A percentile compares a stretch with the other conserved stretches of the same genome.
Evolutionary conservation across 208 protist species (phyloP).

Genomic region (Trypanosomatidae sp.): DNA sequence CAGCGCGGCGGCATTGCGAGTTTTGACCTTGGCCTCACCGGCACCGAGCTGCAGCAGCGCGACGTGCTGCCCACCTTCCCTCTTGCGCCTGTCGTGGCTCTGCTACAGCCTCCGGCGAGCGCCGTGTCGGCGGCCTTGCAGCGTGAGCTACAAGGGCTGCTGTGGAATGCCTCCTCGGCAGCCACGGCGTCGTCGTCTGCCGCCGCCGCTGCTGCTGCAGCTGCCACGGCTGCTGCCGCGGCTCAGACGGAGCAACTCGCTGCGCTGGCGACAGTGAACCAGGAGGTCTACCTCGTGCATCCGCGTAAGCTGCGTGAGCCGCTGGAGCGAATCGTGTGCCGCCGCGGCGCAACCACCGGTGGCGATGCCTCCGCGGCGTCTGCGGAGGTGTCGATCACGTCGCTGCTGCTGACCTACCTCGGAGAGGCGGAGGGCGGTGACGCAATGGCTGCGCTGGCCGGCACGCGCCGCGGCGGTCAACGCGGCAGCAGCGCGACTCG

Average conservation of each 20-base stretch:
- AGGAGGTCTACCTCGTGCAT: conserved; percentile 74
- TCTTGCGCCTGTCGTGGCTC: conserved; percentile 45
- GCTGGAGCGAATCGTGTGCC: conserved; percentile 62
- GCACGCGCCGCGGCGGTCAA: conserved; percentile 3
- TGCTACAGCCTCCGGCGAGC: conserved; percentile 50
- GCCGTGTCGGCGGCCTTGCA: conserved; percentile 29
- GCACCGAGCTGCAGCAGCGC: conserved; percentile 52
- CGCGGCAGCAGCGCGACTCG: background rate
- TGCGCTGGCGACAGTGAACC: conserved; percentile 59
- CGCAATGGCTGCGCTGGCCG: conserved; percentile 7
- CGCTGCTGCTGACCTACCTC: conserved; percentile 77
- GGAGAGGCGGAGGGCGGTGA: conserved; percentile 16
- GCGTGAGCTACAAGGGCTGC: conserved; percentile 27
- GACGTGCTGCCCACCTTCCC: conserved; percentile 74
- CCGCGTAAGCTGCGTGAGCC: conserved; percentile 59
- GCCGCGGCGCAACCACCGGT: background rate
- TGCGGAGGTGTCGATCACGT: conserved; percentile 43
- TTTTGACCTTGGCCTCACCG: conserved; percentile 66
- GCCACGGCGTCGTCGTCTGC: conserved; percentile 9
- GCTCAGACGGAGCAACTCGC: conserved; percentile 40
- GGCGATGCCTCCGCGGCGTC: background rate
- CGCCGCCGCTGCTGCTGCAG: background rate
- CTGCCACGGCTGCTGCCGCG: conserved; percentile 6
- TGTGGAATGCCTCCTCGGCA: conserved; percentile 19
- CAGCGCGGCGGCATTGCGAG: conserved; percentile 69